Percentiles rank a stretch among this genome's conserved stretches.
phyloP scores from a whole-genome alignment of 176 grass and related monocot genomes.

The Carex parvula region DNA sequence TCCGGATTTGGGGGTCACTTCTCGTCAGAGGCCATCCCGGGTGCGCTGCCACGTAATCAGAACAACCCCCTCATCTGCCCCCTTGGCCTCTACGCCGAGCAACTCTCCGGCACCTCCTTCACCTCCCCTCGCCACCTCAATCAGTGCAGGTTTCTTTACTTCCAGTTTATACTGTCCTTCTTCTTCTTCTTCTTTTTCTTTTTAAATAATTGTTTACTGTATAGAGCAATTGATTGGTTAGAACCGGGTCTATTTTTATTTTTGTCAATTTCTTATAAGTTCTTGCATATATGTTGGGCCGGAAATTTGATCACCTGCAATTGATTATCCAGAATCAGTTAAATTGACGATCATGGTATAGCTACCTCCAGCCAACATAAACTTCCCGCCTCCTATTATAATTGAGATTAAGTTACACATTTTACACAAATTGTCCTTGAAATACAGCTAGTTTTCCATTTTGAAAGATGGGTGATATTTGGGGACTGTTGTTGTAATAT shows the following conservation, averaged over 20 bases:
- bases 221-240: background rate
- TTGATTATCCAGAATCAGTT: no score
- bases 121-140: conserved; percentile 71
- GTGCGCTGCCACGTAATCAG: conserved; percentile 39
- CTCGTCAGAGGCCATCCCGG: conserved; percentile 57
- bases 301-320: no score
- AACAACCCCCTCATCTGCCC: conserved; percentile 84
- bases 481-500: background rate
- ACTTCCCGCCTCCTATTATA: background rate
- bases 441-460: background rate
- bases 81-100: conserved; percentile 91
- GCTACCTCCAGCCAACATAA: background rate
- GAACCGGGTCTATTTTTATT: background rate
- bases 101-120: conserved; percentile 96
- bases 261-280: background rate
- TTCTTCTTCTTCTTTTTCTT: no score
- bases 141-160: conserved; percentile 43
- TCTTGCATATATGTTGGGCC: background rate
- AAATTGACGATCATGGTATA: background rate
- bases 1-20: conserved; percentile 81
- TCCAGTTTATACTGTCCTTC: no score
- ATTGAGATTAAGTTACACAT: background rate
- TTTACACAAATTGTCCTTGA: background rate
- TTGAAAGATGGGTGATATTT: background rate
- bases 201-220: background rate